Evolutionary conservation across 177 flowering plant species (phyloP).

Genomic region (Vitis hybrid): DNA sequence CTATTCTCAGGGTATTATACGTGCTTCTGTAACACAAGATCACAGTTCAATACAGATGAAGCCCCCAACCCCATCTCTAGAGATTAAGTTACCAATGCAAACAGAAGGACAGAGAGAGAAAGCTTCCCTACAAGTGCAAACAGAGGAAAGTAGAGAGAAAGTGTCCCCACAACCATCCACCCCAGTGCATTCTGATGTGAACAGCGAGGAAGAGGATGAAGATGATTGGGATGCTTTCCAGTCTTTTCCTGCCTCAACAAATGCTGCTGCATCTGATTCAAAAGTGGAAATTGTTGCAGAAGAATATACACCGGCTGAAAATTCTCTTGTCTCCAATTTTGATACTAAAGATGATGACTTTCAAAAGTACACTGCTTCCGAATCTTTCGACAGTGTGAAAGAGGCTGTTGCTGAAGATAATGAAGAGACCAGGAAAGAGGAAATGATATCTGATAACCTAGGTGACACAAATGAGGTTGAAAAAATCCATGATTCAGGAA

Average conservation of each 20-base stretch:
- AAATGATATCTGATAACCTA: constrained; percentile 3
- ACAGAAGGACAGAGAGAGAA: constrained; percentile 23
- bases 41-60: constrained; percentile 34
- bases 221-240: constrained; percentile 99
- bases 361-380: constrained; percentile 19
- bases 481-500: constrained; percentile 1
- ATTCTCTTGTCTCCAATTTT: constrained; percentile 10
- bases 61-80: constrained; percentile 38
- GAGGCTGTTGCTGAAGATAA: constrained; percentile 15
- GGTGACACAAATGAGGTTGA: constrained; percentile 6
- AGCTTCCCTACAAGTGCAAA: constrained; percentile 17
- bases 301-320: constrained; percentile 19
- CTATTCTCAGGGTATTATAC: constrained; percentile 67
- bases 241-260: constrained; percentile 69
- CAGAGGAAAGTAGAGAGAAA: constrained; percentile 18
- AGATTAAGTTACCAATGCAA: constrained; percentile 62
- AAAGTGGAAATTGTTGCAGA: constrained; percentile 18
- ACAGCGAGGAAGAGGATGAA: constrained; percentile 38
- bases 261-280: constrained; percentile 26
- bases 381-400: constrained; percentile 5
- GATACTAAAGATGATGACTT: constrained; percentile 14
- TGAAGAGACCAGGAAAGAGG: constrained; percentile 15
- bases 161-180: constrained; percentile 12
- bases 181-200: constrained; percentile 2
- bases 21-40: constrained; percentile 73